phyloP scores from a whole-genome alignment of 1,284 basidiomycete genomes.

The Fomitopsis schrenkii region DNA sequence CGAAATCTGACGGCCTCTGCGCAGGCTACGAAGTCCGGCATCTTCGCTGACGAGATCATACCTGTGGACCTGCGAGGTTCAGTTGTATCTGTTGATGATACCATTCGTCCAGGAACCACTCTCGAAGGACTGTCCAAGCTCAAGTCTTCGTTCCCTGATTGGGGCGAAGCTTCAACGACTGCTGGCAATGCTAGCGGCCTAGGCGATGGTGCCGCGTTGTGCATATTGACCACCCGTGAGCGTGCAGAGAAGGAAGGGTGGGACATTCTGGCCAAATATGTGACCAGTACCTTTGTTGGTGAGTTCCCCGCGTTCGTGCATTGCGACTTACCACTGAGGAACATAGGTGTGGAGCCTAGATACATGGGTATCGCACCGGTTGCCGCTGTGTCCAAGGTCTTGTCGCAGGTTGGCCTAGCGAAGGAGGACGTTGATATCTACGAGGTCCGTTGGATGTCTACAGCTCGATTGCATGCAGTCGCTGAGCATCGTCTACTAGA shows the following conservation, averaged over 20 bases:
- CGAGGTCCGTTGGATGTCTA: constrained; percentile 47
- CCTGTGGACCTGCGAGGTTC: constrained; percentile 64
- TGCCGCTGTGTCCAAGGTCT: constrained; percentile 78
- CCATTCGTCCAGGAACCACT: constrained; percentile 77
- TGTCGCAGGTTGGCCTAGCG: constrained; percentile 68
- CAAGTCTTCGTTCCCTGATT: constrained; percentile 75
- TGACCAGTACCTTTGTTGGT: constrained; percentile 80
- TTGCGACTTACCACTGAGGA: neutral
- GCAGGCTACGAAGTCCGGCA: constrained; percentile 58
- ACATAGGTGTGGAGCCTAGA: constrained; percentile 73
- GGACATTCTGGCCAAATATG: constrained; percentile 88
- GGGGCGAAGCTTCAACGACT: constrained; percentile 75
- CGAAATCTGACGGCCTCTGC: neutral
- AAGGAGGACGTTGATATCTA: constrained; percentile 87
- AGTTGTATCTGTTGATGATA: constrained; percentile 70
- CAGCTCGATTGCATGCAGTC: neutral
- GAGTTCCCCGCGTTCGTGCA: constrained; percentile 19
- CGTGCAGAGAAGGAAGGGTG: constrained; percentile 83
- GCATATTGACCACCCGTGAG: constrained; percentile 82
- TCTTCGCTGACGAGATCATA: constrained; percentile 79
- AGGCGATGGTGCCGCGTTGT: constrained; percentile 92
- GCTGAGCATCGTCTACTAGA: constrained; percentile 36
- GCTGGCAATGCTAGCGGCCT: constrained; percentile 93
- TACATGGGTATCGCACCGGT: constrained; percentile 89
- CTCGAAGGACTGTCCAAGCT: constrained; percentile 60